Base-by-base conservation (phyloP, 768 basidiomycete genomes). In the Candolleomyces efflorescens region DNA sequence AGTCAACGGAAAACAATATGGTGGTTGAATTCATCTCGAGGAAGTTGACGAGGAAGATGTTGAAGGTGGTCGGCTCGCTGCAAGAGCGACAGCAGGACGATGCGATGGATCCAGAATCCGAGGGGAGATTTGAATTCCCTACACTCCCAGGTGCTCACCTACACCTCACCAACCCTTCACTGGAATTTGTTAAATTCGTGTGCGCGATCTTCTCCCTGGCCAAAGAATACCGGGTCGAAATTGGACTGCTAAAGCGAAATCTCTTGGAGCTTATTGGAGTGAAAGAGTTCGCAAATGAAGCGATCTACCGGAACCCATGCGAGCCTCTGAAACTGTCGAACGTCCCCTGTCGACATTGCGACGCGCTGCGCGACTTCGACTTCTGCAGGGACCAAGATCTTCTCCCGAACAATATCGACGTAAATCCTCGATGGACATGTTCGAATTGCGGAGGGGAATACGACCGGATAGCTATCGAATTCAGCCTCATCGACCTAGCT, bases 371-470 rank as follows among this genome's bases (percentile, higher is more conserved):
- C 2, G 94, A 96, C 69, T 91, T 99, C 65, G 97, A 99, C 70
- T 90, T 99, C 66, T 98, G 96, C 68, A 84, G 96, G 15, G 96
- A 98, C 71, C 80, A 85, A 11, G 90, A 93, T 58, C 78, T 97
- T 41, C 76, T 92, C 44, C 86, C 91, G 10, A 76, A 75, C 61
- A 73, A 78, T 64, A 61, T 73, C 59, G 71, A 80, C 37, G 73
- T 79, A 6, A 74, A 78, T 17, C 76, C 80, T 5, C 83, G 80
- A 55, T 94, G 90, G 92, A 67, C 74, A 13, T 92, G 94, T 66
- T 73, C 77, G 52, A 75, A 75, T 54, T 97, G 94, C 63, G 83
- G 82, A 18, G 86, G 87, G 32, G 92, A 97, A 69, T 96, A 94
- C 70, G 95, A 99, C 67, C 83, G 89, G n/a, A 72, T 78, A 7